A percentile compares a stretch with the other conserved stretches of the same genome.
These are phyloP conservation scores for Jackrogersella multiformis DNA, from an alignment of 495 filamentous ascomycete species.

Conservation along the genomic window DNA sequence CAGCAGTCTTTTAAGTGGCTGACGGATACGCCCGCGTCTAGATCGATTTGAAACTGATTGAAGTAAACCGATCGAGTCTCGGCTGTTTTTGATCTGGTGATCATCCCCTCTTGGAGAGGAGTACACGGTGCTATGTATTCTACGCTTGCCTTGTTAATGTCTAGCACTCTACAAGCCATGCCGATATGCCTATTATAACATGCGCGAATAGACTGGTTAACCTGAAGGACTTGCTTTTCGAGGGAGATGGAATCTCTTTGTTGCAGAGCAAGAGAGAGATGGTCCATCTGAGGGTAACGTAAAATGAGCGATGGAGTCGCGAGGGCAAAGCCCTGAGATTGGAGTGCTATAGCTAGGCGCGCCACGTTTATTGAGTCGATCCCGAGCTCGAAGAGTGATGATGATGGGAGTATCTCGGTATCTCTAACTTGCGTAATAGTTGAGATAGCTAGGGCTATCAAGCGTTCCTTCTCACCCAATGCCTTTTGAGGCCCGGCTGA, in stretches of 20 bases:
- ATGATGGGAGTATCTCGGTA: slow-evolving; percentile 58
- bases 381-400: slow-evolving; percentile 82
- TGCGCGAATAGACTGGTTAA: slow-evolving; percentile 65
- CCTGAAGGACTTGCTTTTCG: slow-evolving; percentile 51
- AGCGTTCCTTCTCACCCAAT: slow-evolving; percentile 53
- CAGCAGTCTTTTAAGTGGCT: slow-evolving; percentile 61
- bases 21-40: slow-evolving; percentile 55
- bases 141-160: slow-evolving; percentile 53
- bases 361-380: slow-evolving; percentile 85
- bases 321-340: slow-evolving; percentile 60
- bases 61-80: slow-evolving; percentile 68
- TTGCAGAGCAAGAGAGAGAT: slow-evolving; percentile 57
- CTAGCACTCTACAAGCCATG: slow-evolving; percentile 29
- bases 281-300: slow-evolving; percentile 64
- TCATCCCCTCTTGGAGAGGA: slow-evolving; percentile 81
- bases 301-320: slow-evolving; percentile 72
- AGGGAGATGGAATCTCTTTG: slow-evolving; percentile 13
- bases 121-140: slow-evolving; percentile 80
- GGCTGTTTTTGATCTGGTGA: slow-evolving; percentile 69
- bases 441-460: slow-evolving; percentile 63
- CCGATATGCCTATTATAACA: slow-evolving; percentile 64
- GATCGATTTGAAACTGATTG: slow-evolving; percentile 69
- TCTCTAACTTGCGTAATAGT: slow-evolving; percentile 55
- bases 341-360: slow-evolving; percentile 64
- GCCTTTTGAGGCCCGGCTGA: slow-evolving; percentile 41